Base-by-base conservation (phyloP, 805 yeast species). In the Yarrowia sp. region DNA sequence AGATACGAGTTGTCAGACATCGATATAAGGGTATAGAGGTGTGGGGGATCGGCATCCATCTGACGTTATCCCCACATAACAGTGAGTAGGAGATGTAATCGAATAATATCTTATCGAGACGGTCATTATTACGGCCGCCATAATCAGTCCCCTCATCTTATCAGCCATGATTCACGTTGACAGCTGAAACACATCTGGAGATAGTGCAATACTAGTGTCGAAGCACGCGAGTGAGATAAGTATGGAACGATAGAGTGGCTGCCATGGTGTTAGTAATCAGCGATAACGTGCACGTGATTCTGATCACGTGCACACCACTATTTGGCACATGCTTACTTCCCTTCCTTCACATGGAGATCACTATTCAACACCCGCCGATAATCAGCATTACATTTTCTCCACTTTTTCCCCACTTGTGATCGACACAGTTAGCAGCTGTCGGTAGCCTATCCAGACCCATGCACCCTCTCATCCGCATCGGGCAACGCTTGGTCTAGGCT, bases 371-470 rank as follows among this genome's bases (percentile, higher is more conserved):
- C 30, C 30, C 30, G 30, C 30, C 30, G 30, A 24, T 5, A 24
- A 24, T 24, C 30, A 24, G 30, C 30, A 24, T 24, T 24, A 24
- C 30, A 5, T 50, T 19, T 52, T 52, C 58, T 52, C 58, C 58
- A 52, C 58, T 52, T 52, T 52, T 52, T 36, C 58, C 58, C 58
- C 58, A 38, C 58, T 20, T 38, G 43, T 38, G 58, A 52, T 52
- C 58, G 43, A 52, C 58, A 38, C 58, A 15, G 9, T 38, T 52
- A 38, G 58, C 33, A 19, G 43, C 33, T 38, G 58, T 52, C 58
- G 42, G 58, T 52, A 52, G 58, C 13, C 43, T 52, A 52, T 50
- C n/a, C 40, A 9, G 34, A 33, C 7, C 17, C 15, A 46, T 46
- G 52, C 52, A 15, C 49, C 40, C 24, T 10, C 30, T 36, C 34